Evolutionary conservation across 768 basidiomycete genomes (phyloP), one percentile per base, ranked within the genome.

Genomic region (Psilocybe cyanescens): DNA sequence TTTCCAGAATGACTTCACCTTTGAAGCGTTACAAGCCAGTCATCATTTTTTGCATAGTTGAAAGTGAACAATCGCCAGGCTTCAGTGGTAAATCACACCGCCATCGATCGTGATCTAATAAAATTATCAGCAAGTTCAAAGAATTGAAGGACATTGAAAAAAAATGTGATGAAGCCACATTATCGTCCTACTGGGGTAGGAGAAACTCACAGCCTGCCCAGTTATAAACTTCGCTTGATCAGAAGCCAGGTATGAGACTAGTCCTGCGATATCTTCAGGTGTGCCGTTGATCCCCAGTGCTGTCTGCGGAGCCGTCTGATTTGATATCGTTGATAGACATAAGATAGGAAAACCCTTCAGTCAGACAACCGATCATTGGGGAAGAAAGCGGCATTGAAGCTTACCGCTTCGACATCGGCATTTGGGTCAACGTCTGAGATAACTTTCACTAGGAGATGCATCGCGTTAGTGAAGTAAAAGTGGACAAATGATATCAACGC

Each of bases 241-340:
- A 0, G 65, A 65, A 4, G 31, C 58, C 28, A 65, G 24, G 41
- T 60, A 65, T 24, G 65, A 65, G 7, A 65, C 65, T 5, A 62
- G 59, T 0, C 73, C 63, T 46, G 49, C 61, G 16, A 65, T 44
- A 33, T 62, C 65, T 30, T 59, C 55, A 2, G 65, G 61, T 24
- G 52, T 55, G 5, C 60, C 64, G 16, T 48, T 24, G 31, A 14
- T 28, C 11, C 57, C 60, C 4, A 61, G 52, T 4, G 53, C 59
- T 3, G 37, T 44, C 7, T 7, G n/a, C 4, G 28, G 9, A 28
- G n/a, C 28, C 3, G 47, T 24, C 17, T 49, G 17, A 19, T 19
- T 19, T 19, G 19, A 19, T 2, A 19, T 19, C 19, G 19, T 19
- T 19, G 19, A 19, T 19, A 1, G 19, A 2, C 19, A 19, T 19